These are phyloP conservation scores for Omphalea diandra DNA, from an alignment of 441 rosid genomes.

Conservation along the genomic window DNA sequence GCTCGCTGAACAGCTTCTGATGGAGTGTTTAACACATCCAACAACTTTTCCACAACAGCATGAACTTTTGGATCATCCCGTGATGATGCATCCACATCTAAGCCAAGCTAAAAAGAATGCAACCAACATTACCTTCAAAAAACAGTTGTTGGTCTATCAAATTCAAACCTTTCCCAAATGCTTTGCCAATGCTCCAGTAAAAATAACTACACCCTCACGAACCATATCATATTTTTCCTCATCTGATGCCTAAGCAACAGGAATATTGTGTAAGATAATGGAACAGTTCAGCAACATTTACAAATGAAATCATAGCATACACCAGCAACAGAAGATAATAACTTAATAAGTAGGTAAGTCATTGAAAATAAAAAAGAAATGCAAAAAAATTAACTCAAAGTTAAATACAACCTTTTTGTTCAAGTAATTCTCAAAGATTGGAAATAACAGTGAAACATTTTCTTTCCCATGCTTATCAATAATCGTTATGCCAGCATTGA, in stretches of 20 bases:
- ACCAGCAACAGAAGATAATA: neutral
- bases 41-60: slow-evolving; percentile 87
- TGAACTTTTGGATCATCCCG: slow-evolving; percentile 99
- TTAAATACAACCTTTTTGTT: slow-evolving; percentile 77
- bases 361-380: neutral
- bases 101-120: slow-evolving; percentile 14
- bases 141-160: slow-evolving; percentile 7
- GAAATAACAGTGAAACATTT: slow-evolving; percentile 90
- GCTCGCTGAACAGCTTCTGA: slow-evolving; percentile 99
- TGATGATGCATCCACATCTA: slow-evolving; percentile 25
- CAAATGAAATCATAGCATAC: slow-evolving; percentile 5
- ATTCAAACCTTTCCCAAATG: slow-evolving; percentile 77
- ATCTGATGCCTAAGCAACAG: slow-evolving; percentile 70
- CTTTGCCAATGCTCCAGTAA: slow-evolving; percentile 95
- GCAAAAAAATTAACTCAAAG: slow-evolving; percentile 10
- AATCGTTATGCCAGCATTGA: slow-evolving; percentile 93
- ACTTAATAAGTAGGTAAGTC: neutral
- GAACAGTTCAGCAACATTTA: neutral
- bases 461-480: slow-evolving; percentile 95
- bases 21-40: slow-evolving; percentile 97
- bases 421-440: slow-evolving; percentile 94
- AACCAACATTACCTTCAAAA: slow-evolving; percentile 4
- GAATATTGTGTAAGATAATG: slow-evolving; percentile 10
- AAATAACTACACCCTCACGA: slow-evolving; percentile 99
- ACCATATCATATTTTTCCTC: slow-evolving; percentile 95